These are phyloP conservation scores for Diaporthe sp. DNA, from an alignment of 2,329 filamentous ascomycete genomes.

Conservation along the genomic window DNA sequence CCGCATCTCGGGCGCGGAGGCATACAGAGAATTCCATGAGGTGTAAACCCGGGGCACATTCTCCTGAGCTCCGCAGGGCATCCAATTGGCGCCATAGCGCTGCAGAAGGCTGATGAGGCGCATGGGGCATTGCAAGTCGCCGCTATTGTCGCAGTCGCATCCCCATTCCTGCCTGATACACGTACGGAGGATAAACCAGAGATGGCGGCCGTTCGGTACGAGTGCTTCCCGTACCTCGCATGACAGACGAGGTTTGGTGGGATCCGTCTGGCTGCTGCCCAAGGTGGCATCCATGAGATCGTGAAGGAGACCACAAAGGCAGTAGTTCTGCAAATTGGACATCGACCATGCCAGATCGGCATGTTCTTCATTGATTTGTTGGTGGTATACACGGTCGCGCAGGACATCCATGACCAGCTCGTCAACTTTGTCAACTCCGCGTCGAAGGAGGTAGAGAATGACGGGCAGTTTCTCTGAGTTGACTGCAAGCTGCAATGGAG, in stretches of 20 bases:
- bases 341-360: no score
- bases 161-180: background rate
- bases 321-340: background rate
- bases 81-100: background rate
- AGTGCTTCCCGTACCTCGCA: background rate
- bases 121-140: background rate
- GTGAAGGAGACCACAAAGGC: background rate
- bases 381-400: background rate
- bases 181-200: background rate
- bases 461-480: background rate
- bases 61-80: background rate
- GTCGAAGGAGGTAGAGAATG: background rate
- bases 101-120: background rate
- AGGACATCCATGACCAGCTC: background rate
- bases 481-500: background rate
- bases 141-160: background rate
- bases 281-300: background rate
- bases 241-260: background rate
- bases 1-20: no score
- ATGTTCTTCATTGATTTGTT: no score
- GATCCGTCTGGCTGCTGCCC: background rate
- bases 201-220: background rate
- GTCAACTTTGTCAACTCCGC: background rate
- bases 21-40: no score
- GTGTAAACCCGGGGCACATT: background rate